Evolutionary conservation across 1,139 yeast genomes (phyloP), one percentile per base, ranked within the genome.

Genomic region (Candida sojae): DNA sequence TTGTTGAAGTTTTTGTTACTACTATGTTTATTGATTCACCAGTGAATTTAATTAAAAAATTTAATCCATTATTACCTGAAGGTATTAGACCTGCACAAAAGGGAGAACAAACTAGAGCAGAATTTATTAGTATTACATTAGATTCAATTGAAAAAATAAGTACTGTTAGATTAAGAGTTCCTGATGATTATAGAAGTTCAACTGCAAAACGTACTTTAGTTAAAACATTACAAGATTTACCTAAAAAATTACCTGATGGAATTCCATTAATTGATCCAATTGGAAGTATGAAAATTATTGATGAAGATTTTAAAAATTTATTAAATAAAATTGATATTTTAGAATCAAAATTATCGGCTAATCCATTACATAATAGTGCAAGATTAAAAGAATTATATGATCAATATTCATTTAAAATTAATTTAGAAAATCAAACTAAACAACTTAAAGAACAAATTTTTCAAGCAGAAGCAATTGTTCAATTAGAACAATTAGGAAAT

Each of bases 381-480:
- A 78, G 84, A 53, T 72, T 91, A 50, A 67, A 70, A 25, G 84
- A 81, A 40, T 65, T 87, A 29, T 92, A 87, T 64, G 79, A 77
- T 17, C 69, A 82, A 54, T 95, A 87, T 60, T 68, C 83, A 10
- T 69, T 73, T 32, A 92, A 91, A 68, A 83, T 86, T 51, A 77
- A 77, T 1, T 62, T 88, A 36, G 82, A 80, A 52, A 71, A 71
- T n/a, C 79, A 85, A 50, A 83, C 89, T 49, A 83, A 83, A 57
- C 69, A 69, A 4, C 67, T 87, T 42, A 82, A 82, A 57, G 79
- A 77, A 29, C 84, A 88, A 62, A 87, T 92, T 33, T 68, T 77
- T 43, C 95, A 90, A 50, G 95, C 97, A 0, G 92, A 88, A 62
- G 88, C 97, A 0, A 91, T 93, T 21, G 86, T 92, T 59, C 99